Evolutionary conservation across 1,284 basidiomycete species (phyloP).

Genomic region (Malassezia japonica): DNA sequence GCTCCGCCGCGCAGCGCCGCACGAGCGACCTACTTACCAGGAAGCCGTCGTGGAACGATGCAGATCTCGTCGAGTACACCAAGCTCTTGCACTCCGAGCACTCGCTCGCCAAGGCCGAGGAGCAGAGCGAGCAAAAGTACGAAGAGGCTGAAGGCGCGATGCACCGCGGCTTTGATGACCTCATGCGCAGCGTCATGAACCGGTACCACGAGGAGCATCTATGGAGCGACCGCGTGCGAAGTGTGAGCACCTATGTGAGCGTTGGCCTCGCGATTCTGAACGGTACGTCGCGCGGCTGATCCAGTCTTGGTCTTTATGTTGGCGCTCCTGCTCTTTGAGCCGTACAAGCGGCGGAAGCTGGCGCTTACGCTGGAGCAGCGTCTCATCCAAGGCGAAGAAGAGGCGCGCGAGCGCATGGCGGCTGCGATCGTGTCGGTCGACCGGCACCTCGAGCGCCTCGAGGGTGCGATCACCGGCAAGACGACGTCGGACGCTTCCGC

Average conservation of each 20-base stretch:
- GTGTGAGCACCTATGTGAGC: slow-evolving; percentile 34
- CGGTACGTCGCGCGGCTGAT: slow-evolving; percentile 15
- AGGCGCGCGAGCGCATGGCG: slow-evolving; percentile 20
- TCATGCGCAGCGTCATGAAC: slow-evolving; percentile 37
- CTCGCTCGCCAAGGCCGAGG: slow-evolving; percentile 22
- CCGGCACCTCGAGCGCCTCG: slow-evolving; percentile 10
- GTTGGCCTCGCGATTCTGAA: slow-evolving; percentile 36
- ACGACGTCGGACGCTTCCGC: too few relatives aligned
- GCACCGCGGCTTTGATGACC: slow-evolving; percentile 31
- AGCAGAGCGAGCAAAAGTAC: slow-evolving; percentile 23
- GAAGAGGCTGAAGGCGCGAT: slow-evolving; percentile 29
- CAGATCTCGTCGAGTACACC: slow-evolving; percentile 36
- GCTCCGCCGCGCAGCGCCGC: slow-evolving; percentile 28
- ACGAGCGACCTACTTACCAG: slow-evolving; percentile 40
- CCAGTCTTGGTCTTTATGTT: slow-evolving; percentile 37
- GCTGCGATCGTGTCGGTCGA: slow-evolving; percentile 23
- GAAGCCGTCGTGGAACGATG: slow-evolving; percentile 32
- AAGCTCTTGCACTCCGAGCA: slow-evolving; percentile 38
- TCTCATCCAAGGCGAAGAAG: slow-evolving; percentile 30
- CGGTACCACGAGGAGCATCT: slow-evolving; percentile 45
- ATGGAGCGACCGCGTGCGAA: slow-evolving; percentile 41
- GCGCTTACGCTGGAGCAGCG: slow-evolving; percentile 41
- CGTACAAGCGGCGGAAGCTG: slow-evolving; percentile 43
- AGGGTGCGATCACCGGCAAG: not conserved
- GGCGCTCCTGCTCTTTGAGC: slow-evolving; percentile 43